Conservation (phyloP, 257 asterid genomes). For the Perilla frutescens region DNA sequence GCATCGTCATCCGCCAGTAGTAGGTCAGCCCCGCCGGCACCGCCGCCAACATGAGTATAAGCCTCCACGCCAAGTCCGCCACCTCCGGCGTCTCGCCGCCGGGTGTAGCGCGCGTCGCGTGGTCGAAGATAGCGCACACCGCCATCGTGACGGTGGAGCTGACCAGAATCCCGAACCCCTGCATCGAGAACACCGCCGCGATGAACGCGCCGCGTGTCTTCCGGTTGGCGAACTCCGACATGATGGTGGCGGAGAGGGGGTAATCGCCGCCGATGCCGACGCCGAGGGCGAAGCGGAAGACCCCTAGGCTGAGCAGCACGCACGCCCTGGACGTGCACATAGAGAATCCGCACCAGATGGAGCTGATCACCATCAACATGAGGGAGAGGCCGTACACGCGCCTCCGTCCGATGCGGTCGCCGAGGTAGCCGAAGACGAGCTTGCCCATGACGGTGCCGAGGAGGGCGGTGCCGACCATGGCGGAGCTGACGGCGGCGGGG, state of each 20-base stretch:
- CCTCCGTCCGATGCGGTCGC: constrained; percentile 59
- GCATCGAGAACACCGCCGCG: constrained; percentile 72
- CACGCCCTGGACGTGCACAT: constrained; percentile 48
- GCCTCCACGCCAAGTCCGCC: constrained; percentile 70
- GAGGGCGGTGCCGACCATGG: constrained; percentile 51
- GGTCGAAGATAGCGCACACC: constrained; percentile 52
- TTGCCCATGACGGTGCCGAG: constrained; percentile 59
- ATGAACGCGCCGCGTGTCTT: constrained; percentile 62
- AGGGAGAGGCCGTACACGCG: constrained; percentile 56
- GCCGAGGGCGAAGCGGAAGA: constrained; percentile 59
- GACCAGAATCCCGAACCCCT: constrained; percentile 67
- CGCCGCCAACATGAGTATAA: constrained; percentile 59
- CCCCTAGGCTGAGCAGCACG: constrained; percentile 51
- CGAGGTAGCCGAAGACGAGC: constrained; percentile 55
- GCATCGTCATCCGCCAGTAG: constrained; percentile 73
- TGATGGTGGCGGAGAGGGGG: constrained; percentile 70
- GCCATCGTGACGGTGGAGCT: constrained; percentile 58
- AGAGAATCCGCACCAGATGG: constrained; percentile 61
- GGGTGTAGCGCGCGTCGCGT: constrained; percentile 27
- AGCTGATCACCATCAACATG: constrained; percentile 60
- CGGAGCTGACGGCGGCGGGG: constrained; percentile 41
- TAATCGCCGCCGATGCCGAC: constrained; percentile 69
- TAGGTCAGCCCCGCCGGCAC: constrained; percentile 61
- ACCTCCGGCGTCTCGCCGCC: constrained; percentile 30
- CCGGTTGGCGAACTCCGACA: constrained; percentile 65